Percentiles rank a stretch among this genome's conserved stretches.
phyloP scores from a whole-genome alignment of 1,139 yeast species.

The Kurtzmaniella quercitrusa region DNA sequence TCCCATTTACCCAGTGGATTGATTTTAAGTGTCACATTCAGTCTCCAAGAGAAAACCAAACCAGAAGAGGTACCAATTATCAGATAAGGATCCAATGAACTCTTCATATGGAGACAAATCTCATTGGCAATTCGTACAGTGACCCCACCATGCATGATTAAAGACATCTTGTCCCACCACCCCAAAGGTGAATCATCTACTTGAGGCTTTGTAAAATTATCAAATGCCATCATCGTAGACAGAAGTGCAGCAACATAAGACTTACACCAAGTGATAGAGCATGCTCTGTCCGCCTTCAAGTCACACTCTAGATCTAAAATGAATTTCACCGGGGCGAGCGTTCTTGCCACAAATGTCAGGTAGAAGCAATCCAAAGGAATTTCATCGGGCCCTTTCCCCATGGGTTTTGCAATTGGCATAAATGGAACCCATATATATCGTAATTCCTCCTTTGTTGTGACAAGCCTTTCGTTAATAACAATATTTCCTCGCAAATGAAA shows the following conservation, averaged over 20 bases:
- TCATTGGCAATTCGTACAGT: slow-evolving; percentile 52
- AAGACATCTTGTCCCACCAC: slow-evolving; percentile 53
- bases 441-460: slow-evolving; percentile 36
- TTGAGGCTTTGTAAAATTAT: slow-evolving; percentile 63
- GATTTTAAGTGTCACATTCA: slow-evolving; percentile 55
- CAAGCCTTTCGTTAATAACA: slow-evolving; percentile 42
- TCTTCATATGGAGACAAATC: slow-evolving; percentile 52
- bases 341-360: slow-evolving; percentile 38
- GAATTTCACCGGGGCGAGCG: slow-evolving; percentile 43
- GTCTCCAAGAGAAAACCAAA: slow-evolving; percentile 73
- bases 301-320: slow-evolving; percentile 33
- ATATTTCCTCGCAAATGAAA: slow-evolving; percentile 33
- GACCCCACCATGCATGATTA: slow-evolving; percentile 44
- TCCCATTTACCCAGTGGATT: slow-evolving; percentile 57
- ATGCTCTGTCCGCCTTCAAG: slow-evolving; percentile 34
- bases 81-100: slow-evolving; percentile 73
- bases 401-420: slow-evolving; percentile 31
- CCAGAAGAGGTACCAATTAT: slow-evolving; percentile 73
- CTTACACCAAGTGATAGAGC: slow-evolving; percentile 43
- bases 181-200: slow-evolving; percentile 87
- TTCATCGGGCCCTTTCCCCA: slow-evolving; percentile 12
- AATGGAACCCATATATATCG: slow-evolving; percentile 44
- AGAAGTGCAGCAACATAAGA: slow-evolving; percentile 38
- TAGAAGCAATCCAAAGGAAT: slow-evolving; percentile 34
- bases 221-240: slow-evolving; percentile 40